Evolutionary conservation across 129 eudicot genomes (phyloP).

Genomic region (Pulicaria dysenterica): DNA sequence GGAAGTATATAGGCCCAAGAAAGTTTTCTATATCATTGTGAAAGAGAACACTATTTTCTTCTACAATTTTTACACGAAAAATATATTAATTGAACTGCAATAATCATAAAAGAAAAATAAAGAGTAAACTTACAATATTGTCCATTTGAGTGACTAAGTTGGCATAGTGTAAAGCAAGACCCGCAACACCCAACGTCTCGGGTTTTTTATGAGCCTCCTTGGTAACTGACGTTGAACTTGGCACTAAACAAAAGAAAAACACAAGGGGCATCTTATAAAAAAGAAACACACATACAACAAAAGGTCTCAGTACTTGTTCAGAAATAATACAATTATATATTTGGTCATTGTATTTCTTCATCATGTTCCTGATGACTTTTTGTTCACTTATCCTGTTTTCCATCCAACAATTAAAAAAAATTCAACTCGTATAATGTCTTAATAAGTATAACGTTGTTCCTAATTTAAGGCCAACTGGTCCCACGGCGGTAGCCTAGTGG

Average conservation of each 20-base stretch:
- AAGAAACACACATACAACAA: no score
- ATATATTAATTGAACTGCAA: not conserved
- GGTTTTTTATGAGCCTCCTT: conserved; percentile 46
- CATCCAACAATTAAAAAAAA: not conserved
- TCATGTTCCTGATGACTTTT: not conserved
- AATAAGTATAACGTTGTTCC: no score
- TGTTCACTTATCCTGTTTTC: not conserved
- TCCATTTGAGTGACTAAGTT: conserved; percentile 85
- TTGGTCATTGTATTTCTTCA: conserved; percentile 1
- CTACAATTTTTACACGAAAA: conserved; percentile 34
- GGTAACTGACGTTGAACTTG: conserved; percentile 36
- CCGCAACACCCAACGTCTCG: conserved; percentile 82
- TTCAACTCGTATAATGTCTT: not conserved
- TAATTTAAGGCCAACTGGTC: no score
- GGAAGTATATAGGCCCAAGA: no score
- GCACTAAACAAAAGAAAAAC: conserved; percentile 15
- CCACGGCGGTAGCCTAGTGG: no score
- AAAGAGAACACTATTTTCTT: no score
- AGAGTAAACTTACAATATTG: conserved; percentile 66
- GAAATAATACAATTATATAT: not conserved
- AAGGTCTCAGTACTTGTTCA: no score
- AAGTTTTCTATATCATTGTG: no score
- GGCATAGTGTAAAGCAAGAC: conserved; percentile 95
- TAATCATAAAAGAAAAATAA: not conserved
- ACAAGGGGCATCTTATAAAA: not conserved